These are phyloP conservation scores for Kuraishia ogatae DNA, from an alignment of 805 yeast species.

Conservation along the genomic window DNA sequence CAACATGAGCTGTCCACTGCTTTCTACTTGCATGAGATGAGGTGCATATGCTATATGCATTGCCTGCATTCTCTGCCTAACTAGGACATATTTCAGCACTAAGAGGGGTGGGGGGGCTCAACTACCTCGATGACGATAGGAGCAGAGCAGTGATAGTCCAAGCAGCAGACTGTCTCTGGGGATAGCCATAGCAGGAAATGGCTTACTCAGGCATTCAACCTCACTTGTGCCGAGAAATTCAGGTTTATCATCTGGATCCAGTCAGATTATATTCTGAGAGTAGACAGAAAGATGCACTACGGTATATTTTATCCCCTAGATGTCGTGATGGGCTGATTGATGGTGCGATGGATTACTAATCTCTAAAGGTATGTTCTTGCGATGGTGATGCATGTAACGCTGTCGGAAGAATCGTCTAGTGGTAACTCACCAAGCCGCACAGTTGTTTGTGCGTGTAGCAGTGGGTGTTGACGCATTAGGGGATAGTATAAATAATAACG, in stretches of 20 bases:
- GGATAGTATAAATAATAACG: too few relatives aligned
- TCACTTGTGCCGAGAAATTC: too few relatives aligned
- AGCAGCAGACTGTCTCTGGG: too few relatives aligned
- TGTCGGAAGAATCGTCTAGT: neutral
- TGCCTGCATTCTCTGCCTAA: neutral
- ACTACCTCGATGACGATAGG: too few relatives aligned
- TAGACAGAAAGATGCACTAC: neutral
- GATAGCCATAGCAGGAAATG: too few relatives aligned
- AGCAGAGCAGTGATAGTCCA: too few relatives aligned
- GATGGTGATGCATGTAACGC: neutral
- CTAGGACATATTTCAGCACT: too few relatives aligned
- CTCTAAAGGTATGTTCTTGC: neutral
- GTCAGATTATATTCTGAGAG: too few relatives aligned
- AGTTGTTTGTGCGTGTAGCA: neutral
- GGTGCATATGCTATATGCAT: neutral
- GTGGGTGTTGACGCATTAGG: too few relatives aligned
- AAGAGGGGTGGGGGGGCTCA: too few relatives aligned
- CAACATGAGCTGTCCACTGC: neutral
- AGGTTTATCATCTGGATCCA: neutral
- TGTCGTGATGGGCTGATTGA: neutral
- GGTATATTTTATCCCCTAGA: neutral
- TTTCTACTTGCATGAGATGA: neutral
- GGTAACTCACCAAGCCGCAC: neutral
- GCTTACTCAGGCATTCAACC: too few relatives aligned
- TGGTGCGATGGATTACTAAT: neutral